Evolutionary conservation across 257 asterid genomes (phyloP).

Genomic region (Nicotiana undulata): DNA sequence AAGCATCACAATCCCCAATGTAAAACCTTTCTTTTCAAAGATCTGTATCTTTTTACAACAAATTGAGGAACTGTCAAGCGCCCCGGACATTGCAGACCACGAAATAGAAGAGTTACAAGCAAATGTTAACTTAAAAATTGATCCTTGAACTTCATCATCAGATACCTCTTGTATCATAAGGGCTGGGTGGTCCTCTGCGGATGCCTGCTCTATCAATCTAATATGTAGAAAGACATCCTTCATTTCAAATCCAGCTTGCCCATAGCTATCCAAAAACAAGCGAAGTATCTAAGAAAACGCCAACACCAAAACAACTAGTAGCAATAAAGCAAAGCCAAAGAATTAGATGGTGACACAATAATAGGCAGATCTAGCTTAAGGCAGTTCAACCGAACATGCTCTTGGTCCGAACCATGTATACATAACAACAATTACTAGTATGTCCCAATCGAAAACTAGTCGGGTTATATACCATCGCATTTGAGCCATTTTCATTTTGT

Average conservation of each 20-base stretch:
- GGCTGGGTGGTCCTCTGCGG: constrained; percentile 70
- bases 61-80: constrained; percentile 77
- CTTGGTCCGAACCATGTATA: neutral
- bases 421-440: neutral
- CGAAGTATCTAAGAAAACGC: neutral
- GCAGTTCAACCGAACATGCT: neutral
- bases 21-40: constrained; percentile 91
- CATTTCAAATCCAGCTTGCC: constrained; percentile 92
- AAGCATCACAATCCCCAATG: constrained; percentile 67
- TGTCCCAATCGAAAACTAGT: neutral
- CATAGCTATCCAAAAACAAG: constrained; percentile 45
- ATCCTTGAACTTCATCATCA: constrained; percentile 52
- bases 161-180: constrained; percentile 67
- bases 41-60: constrained; percentile 83
- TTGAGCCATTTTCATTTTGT: neutral
- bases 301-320: neutral
- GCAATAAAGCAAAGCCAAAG: neutral
- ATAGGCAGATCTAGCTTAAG: neutral
- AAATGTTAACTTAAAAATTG: constrained; percentile 72
- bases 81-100: constrained; percentile 90
- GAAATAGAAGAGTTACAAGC: constrained; percentile 85
- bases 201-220: constrained; percentile 83
- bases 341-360: neutral
- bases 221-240: constrained; percentile 95
- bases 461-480: neutral